Evolutionary conservation across 2,329 filamentous ascomycete genomes (phyloP), one percentile per base, ranked within the genome.

Genomic region (Sclerotinia subarctica): DNA sequence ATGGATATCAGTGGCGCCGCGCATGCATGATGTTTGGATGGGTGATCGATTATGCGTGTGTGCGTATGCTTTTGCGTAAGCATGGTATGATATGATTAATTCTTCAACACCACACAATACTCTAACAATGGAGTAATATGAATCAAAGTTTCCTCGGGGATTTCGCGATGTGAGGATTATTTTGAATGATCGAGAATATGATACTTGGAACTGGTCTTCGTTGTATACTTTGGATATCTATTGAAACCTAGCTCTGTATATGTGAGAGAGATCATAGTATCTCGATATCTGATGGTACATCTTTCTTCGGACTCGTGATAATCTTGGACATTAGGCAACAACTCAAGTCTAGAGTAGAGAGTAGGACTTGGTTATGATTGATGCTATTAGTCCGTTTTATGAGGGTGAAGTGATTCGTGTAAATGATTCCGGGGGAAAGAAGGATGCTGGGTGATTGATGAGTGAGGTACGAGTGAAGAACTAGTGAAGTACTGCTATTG

Each of bases 21-120:
- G 42, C 24, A 51, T 59, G 53, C 52, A 49, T 66, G n/a, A 59
- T 66, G 24, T 26, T 64, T 64, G 62, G 62, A 53, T 51, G 17
- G n/a, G 21, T 52, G 60, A 52, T 42, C 5, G 38, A 42, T 60
- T 60, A 21, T 47, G 32, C 32, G 44, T n/a, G 44, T 32, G 35
- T 21, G 19, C 44, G 35, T 42, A n/a, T 42, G 32, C 44, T 21
- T 53, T 6, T 42, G 52, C 26, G n/a, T 49, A 35, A 24, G 46
- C 32, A 35, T 44, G 32, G 15, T 53, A 58, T 42, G 35, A 21
- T 47, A 21, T 47, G 52, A 26, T 47, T 56, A 47, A 59, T 66
- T 26, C 47, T 58, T 66, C 52, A 58, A 65, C 63, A 58, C 19
- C 29, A 35, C 29, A 35, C n/a, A 29, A 58, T 58, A 59, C 24